Evolutionary conservation across 1,284 basidiomycete genomes (phyloP).

Genomic region (Ganoderma multipileum): DNA sequence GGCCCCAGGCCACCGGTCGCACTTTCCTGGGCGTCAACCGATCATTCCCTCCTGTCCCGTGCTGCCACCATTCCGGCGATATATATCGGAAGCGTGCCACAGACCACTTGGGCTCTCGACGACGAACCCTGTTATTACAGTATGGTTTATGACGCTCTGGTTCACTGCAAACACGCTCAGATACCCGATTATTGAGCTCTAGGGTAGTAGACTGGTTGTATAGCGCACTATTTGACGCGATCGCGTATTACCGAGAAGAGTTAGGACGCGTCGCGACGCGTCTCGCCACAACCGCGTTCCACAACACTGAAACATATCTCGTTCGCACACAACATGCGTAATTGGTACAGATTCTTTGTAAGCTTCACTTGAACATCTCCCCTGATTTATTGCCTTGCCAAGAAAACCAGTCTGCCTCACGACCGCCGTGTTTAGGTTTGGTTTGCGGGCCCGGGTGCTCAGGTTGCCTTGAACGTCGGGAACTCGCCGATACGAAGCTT

Average conservation of each 20-base stretch:
- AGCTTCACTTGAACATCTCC: background rate
- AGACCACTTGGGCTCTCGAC: background rate
- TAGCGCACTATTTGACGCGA: background rate
- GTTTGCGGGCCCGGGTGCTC: background rate
- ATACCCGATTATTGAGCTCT: background rate
- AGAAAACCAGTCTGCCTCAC: background rate
- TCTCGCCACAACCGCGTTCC: constrained; percentile 21
- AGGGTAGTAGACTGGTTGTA: background rate
- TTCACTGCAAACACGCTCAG: background rate
- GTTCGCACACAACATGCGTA: background rate
- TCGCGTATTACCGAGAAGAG: background rate
- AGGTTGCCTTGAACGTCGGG: constrained; percentile 42
- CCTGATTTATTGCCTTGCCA: constrained; percentile 1
- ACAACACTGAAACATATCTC: constrained; percentile 12
- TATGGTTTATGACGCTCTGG: too few relatives aligned
- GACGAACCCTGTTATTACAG: background rate
- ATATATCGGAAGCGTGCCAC: constrained; percentile 1
- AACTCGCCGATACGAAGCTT: constrained; percentile 64
- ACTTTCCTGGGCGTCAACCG: constrained; percentile 8
- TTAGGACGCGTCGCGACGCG: constrained; percentile 26
- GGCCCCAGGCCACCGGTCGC: constrained; percentile 12
- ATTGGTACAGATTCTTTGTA: background rate
- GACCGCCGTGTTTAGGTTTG: background rate
- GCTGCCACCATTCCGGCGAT: background rate
- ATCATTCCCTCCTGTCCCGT: constrained; percentile 7